Conservation (phyloP, 2,329 filamentous ascomycete species). For the Tolypocladium sp. region DNA sequence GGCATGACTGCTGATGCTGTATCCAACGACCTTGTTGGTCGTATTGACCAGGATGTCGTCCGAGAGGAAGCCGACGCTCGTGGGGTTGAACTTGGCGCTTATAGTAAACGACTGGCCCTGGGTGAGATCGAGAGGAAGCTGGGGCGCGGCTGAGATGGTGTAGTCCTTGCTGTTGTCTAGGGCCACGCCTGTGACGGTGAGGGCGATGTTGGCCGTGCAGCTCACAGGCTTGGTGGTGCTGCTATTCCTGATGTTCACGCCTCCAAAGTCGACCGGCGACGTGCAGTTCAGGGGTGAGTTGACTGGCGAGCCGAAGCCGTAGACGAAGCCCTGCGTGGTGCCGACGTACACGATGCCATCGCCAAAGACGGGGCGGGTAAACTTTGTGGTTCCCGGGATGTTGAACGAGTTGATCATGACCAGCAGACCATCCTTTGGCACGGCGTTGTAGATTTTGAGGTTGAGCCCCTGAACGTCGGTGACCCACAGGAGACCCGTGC, state of each 20-base stretch:
- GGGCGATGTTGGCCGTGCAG: constrained; percentile 36
- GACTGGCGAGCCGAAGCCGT: constrained; percentile 46
- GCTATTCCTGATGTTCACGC: constrained; percentile 27
- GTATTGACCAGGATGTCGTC: constrained; percentile 38
- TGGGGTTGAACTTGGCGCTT: constrained; percentile 34
- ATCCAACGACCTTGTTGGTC: constrained; percentile 35
- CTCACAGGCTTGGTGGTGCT: constrained; percentile 23
- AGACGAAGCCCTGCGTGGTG: constrained; percentile 39
- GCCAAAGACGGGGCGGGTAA: constrained; percentile 48
- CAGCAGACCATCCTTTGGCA: constrained; percentile 36
- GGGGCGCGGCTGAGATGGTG: constrained; percentile 23
- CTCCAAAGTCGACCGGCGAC: constrained; percentile 36
- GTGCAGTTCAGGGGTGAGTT: constrained; percentile 46
- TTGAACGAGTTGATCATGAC: constrained; percentile 41
- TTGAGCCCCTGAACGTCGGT: constrained; percentile 44
- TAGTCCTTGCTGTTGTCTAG: constrained; percentile 24
- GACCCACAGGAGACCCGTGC: constrained; percentile 48
- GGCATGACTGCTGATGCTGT: constrained; percentile 34
- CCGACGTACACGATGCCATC: constrained; percentile 47
- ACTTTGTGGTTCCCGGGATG: constrained; percentile 43
- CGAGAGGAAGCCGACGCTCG: constrained; percentile 36
- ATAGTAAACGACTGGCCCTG: constrained; percentile 32
- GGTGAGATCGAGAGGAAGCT: constrained; percentile 17
- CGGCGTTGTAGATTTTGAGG: constrained; percentile 41
- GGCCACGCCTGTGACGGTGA: constrained; percentile 29